Base-by-base conservation (phyloP, 225 moss, liverwort and hornwort genomes). In the Pseudisothecium myosuroides region DNA sequence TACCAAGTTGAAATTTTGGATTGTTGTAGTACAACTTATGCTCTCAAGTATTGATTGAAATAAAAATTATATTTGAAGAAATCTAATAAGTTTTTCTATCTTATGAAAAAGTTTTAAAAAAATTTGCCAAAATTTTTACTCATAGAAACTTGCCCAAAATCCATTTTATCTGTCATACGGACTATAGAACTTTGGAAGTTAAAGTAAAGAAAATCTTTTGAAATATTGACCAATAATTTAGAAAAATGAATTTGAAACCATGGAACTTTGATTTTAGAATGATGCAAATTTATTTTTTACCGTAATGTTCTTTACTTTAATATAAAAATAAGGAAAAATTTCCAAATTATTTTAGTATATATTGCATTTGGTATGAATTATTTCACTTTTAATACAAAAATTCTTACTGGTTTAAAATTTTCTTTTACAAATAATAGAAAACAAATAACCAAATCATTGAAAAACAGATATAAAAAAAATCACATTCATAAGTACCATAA, bases 161-260 rank as follows among this genome's bases (percentile, higher is more conserved):
- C n/a, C n/a, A n/a, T n/a, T n/a, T n/a, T n/a, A n/a, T n/a, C n/a
- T n/a, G n/a, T n/a, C n/a, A n/a, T n/a, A n/a, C 6, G 3, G 21
- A 20, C 7, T 22, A n/a, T 22, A 0, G 12, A 4, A 68, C 0
- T 68, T n/a, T 12, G 11, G 4, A 12, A 9, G 21, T 2, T 37
- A 37, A n/a, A 43, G 27, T 27, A 27, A 43, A 72, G 14, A 27
- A 27, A 27, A 27, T 43, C 2, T 14, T 71, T 0, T 27, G 0
- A 71, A 43, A 27, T 43, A 27, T 43, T 43, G 16, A 9, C 24
- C 26, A 72, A 27, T 1, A 43, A 10, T 27, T 27, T 43, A 5
- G 24, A 72, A 43, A 43, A 26, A 43, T 5, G 15, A 41, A 43
- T 71, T 26, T 41, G 5, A 15, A 71, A 43, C 27, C 3, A 27